These are phyloP conservation scores for Ambrosiella xylebori DNA, from an alignment of 2,329 filamentous ascomycete species.

Conservation along the genomic window DNA sequence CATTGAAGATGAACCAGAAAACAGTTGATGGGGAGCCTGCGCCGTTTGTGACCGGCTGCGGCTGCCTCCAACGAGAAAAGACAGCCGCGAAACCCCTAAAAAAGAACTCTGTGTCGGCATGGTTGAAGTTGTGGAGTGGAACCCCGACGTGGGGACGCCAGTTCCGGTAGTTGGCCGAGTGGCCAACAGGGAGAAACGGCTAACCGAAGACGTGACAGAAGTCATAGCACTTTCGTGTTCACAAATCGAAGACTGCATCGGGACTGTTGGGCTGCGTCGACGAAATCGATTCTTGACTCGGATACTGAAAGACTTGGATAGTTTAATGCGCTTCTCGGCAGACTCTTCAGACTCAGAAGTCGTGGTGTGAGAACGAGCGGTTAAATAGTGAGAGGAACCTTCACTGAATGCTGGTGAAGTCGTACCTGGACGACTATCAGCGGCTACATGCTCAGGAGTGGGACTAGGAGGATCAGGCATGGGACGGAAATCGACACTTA, in stretches of 20 bases:
- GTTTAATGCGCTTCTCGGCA: slow-evolving; percentile 1
- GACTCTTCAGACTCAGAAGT: not conserved
- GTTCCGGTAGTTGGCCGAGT: not conserved
- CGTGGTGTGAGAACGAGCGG: not conserved
- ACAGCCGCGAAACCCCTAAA: slow-evolving; percentile 12
- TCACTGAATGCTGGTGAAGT: slow-evolving; percentile 5
- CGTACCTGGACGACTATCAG: not conserved
- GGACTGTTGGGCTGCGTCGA: slow-evolving; percentile 7
- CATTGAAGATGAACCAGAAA: not conserved
- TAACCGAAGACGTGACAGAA: slow-evolving; percentile 4
- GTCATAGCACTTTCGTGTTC: slow-evolving; percentile 6
- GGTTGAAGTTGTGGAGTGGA: not conserved
- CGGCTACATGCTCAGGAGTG: not conserved
- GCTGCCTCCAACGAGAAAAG: slow-evolving; percentile 8
- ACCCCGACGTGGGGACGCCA: not conserved
- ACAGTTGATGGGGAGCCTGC: not conserved
- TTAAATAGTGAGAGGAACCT: slow-evolving; percentile 6
- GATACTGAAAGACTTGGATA: slow-evolving; percentile 4
- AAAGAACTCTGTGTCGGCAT: slow-evolving; percentile 9
- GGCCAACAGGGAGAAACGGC: slow-evolving; percentile 8
- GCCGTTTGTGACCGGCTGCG: slow-evolving; percentile 6
- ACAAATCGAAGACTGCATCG: not conserved
- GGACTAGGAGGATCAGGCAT: not conserved
- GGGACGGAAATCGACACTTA: slow-evolving; percentile 7
- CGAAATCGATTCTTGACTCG: slow-evolving; percentile 11